A percentile compares a stretch with the other conserved stretches of the same genome.
These are phyloP conservation scores for Suillus decipiens DNA, from an alignment of 768 basidiomycete species.

Conservation along the genomic window DNA sequence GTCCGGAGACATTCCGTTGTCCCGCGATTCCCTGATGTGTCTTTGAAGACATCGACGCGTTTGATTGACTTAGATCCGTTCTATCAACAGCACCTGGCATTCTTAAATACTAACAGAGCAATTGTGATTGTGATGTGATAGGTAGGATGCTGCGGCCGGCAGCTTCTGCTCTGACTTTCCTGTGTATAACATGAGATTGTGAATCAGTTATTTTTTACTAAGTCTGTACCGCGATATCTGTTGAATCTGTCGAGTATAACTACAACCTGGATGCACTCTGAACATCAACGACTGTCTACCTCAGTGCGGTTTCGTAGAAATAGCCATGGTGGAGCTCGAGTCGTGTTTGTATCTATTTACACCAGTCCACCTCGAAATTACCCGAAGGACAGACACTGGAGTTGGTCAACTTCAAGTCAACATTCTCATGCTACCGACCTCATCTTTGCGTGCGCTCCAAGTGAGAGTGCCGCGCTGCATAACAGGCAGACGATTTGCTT, in stretches of 20 bases:
- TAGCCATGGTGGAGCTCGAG: no score
- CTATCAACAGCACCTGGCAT: neutral
- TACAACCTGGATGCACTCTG: neutral
- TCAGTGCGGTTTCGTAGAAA: no score
- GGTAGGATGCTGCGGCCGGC: neutral
- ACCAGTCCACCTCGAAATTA: constrained; percentile 11
- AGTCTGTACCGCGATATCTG: constrained; percentile 14
- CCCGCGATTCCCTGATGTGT: neutral
- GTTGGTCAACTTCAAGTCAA: constrained; percentile 1
- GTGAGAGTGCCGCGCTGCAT: constrained; percentile 21
- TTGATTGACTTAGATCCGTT: neutral
- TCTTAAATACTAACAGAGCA: neutral
- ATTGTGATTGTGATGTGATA: neutral
- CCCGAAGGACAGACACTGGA: neutral
- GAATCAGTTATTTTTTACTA: constrained; percentile 47
- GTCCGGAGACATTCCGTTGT: neutral
- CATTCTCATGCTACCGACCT: constrained; percentile 45
- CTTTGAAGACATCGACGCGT: neutral
- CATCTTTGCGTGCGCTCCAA: constrained; percentile 44
- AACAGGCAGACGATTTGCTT: constrained; percentile 55
- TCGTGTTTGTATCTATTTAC: constrained; percentile 29
- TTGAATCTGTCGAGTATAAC: neutral
- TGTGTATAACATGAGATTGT: constrained; percentile 7
- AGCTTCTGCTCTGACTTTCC: neutral
- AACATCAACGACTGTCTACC: neutral